phyloP scores from a whole-genome alignment of 2,329 filamentous ascomycete genomes.

The Helotiales sp. region DNA sequence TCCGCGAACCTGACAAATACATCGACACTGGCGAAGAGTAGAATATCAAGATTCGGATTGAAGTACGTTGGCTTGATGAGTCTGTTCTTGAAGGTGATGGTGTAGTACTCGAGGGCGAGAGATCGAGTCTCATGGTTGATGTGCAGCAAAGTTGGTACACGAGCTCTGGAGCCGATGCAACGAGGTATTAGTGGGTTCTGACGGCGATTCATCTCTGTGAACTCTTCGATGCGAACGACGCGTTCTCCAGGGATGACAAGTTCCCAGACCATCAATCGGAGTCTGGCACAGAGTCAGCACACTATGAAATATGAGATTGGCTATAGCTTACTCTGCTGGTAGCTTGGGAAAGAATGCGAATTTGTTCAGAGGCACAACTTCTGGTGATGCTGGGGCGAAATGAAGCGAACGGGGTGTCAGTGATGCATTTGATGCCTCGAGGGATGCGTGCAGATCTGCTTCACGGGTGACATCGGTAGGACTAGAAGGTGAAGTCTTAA shows the following conservation, averaged over 20 bases:
- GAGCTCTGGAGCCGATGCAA: not conserved
- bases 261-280: conserved; percentile 3
- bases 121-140: not conserved
- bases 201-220: not conserved
- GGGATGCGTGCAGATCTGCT: too few species aligned
- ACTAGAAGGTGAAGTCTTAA: not conserved
- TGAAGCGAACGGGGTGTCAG: not conserved
- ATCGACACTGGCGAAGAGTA: not conserved
- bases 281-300: not conserved
- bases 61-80: conserved; percentile 6
- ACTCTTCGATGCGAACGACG: not conserved
- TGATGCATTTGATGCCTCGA: not conserved
- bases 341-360: not conserved
- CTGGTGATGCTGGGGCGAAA: too few species aligned
- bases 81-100: not conserved
- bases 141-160: not conserved
- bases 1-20: not conserved
- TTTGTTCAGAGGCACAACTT: too few species aligned
- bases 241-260: not conserved
- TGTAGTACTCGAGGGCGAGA: not conserved
- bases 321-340: conserved; percentile 1
- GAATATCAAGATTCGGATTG: not conserved
- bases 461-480: too few species aligned
- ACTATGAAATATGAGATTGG: too few species aligned
- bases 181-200: not conserved